phyloP scores from a whole-genome alignment of 495 filamentous ascomycete genomes.

The Aspergillus indologenus region DNA sequence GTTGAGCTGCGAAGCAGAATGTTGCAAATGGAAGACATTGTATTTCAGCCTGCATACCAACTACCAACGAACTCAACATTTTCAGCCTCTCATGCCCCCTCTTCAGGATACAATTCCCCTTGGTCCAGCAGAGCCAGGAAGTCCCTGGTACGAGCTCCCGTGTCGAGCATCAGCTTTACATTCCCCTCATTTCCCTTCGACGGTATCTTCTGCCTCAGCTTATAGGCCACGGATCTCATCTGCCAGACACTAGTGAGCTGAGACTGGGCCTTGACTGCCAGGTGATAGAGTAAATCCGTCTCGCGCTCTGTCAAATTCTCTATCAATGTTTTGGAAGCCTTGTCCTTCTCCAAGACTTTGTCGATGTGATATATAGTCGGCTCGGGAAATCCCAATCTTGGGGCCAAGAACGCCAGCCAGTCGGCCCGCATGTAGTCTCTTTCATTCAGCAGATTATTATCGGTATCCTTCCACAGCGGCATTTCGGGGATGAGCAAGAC shows the following conservation, averaged over 20 bases:
- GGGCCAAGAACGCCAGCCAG: neutral
- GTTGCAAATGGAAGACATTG: no score
- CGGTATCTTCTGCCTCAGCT: neutral
- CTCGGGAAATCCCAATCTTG: neutral
- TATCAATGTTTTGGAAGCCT: no score
- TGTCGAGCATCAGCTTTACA: neutral
- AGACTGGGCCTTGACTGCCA: neutral
- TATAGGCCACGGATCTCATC: neutral
- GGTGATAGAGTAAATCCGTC: neutral
- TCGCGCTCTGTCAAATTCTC: neutral
- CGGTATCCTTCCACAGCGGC: neutral
- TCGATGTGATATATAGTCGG: neutral
- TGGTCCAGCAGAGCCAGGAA: neutral
- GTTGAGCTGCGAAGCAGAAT: no score
- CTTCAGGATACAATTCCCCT: neutral
- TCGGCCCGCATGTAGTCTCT: slow-evolving; percentile 2
- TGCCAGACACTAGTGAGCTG: neutral
- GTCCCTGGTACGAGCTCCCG: neutral
- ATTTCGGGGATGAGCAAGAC: neutral
- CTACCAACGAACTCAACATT: no score
- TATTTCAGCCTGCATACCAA: no score
- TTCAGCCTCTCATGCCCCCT: neutral
- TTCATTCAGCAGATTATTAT: neutral
- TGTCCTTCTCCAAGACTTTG: no score
- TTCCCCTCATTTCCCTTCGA: neutral